Base-by-base conservation (phyloP, 306 rosid species). In the Cucumis cinereus region DNA sequence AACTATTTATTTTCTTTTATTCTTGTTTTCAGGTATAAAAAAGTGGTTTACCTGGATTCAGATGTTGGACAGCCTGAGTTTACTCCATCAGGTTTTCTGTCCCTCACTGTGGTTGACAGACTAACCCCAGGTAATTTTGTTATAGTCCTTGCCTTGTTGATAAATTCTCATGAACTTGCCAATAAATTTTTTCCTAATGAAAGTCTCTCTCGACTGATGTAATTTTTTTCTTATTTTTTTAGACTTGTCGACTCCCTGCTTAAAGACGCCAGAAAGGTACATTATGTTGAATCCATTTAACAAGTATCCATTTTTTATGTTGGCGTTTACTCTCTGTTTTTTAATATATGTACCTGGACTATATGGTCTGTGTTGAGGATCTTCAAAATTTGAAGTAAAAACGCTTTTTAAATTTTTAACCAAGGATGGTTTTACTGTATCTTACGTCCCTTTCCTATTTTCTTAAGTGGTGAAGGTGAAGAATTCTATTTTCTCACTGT, bases 31-130 rank as follows among this genome's bases (percentile, higher is more conserved):
- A 86, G 95, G 82, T 83, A 80, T 58, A 77, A 24, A 40, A 87
- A 79, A 83, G 98, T 92, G 38, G 93, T 86, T 74, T 94, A 89
- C 84, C 79, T 93, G 17, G 97, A 93, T 79, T 88, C 96, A 20
- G 98, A 93, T 83, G 97, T 91, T 40, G 98, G 98, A 74, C 98
- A 94, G 81, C 87, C 98, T 17, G 97, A 87, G 90, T 94, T 94
- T 74, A 89, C 95, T 76, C 91, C 96, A 82, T 95, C 97, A 40
- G 97, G 89, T 54, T 83, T 91, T 86, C 63, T 94, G 2, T 94
- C 96, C 52, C 87, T 94, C 26, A 87, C 96, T 33, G 45, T 86
- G 19, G 84, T 91, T 71, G 87, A 86, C 64, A 73, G 82, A 81
- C 74, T 75, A 23, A 90, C 89, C 74, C 73, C 89, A 64, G 98